These are phyloP conservation scores for Sanghuangporus sanghuang DNA, from an alignment of 1,284 basidiomycete species.

Conservation along the genomic window DNA sequence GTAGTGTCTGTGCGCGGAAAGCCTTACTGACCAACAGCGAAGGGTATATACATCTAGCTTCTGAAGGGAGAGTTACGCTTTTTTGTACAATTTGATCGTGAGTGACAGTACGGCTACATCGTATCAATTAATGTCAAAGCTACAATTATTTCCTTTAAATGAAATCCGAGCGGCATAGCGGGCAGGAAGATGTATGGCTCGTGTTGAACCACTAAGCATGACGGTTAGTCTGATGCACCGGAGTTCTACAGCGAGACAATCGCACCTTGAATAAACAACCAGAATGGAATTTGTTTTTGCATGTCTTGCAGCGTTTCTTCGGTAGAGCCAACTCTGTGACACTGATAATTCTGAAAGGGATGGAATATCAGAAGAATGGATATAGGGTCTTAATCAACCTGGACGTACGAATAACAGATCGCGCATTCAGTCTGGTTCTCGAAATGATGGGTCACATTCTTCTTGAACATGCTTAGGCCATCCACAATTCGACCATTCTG, in stretches of 20 bases:
- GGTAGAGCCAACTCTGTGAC: conserved; percentile 88
- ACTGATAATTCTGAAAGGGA: conserved; percentile 74
- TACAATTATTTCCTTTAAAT: conserved; percentile 30
- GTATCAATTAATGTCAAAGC: neutral
- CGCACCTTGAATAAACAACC: conserved; percentile 84
- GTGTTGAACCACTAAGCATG: conserved; percentile 81
- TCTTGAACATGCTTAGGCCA: conserved; percentile 90
- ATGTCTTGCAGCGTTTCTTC: conserved; percentile 90
- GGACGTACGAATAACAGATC: conserved; percentile 85
- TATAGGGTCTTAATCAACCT: neutral
- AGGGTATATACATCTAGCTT: too few species aligned
- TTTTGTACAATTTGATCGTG: too few species aligned
- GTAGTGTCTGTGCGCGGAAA: too few species aligned
- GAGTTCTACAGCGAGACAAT: neutral
- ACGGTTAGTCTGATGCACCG: conserved; percentile 12
- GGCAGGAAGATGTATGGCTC: conserved; percentile 87
- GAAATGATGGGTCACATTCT: conserved; percentile 88
- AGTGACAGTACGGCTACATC: too few species aligned
- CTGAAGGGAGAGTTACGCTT: too few species aligned
- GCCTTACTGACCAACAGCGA: too few species aligned
- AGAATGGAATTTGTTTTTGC: conserved; percentile 94
- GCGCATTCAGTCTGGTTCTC: conserved; percentile 92
- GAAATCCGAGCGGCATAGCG: conserved; percentile 82
- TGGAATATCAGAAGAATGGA: neutral
- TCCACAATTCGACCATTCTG: conserved; percentile 94